A percentile compares a stretch with the other conserved stretches of the same genome.
phyloP scores from a whole-genome alignment of 768 basidiomycete species.

The Asterophora lycoperdoides region DNA sequence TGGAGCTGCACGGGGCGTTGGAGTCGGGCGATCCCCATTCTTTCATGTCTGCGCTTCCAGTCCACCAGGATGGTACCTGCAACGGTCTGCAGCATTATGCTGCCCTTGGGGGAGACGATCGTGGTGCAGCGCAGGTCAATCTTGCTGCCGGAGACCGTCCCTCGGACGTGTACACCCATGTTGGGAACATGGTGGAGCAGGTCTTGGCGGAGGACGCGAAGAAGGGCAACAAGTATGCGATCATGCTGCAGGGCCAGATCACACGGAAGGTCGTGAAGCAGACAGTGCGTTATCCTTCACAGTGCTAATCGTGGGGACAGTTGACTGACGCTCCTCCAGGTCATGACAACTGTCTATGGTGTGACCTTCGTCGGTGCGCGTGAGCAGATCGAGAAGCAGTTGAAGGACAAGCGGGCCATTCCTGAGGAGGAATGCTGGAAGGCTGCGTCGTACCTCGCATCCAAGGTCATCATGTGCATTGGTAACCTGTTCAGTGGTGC shows the following conservation, averaged over 20 bases:
- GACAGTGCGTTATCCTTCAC: conserved; percentile 51
- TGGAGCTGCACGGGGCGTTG: conserved; percentile 80
- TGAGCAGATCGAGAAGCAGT: conserved; percentile 89
- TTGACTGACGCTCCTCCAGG: conserved; percentile 34
- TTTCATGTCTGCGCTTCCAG: conserved; percentile 67
- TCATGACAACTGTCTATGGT: conserved; percentile 99
- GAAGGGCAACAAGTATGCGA: conserved; percentile 50
- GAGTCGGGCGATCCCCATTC: conserved; percentile 64
- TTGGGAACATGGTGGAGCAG: conserved; percentile 81
- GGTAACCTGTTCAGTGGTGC: conserved; percentile 94
- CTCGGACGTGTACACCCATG: conserved; percentile 92
- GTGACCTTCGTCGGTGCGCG: conserved; percentile 94
- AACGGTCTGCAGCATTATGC: conserved; percentile 99
- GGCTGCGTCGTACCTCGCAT: conserved; percentile 77
- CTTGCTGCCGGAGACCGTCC: conserved; percentile 79
- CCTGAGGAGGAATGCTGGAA: conserved; percentile 68
- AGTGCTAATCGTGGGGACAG: not conserved
- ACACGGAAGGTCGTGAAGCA: conserved; percentile 96
- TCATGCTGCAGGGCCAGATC: conserved; percentile 69
- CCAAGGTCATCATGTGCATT: conserved; percentile 75
- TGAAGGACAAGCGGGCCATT: conserved; percentile 72
- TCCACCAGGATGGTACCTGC: conserved; percentile 98
- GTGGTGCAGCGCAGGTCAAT: conserved; percentile 92
- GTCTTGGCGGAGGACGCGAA: conserved; percentile 53
- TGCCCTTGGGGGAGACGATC: conserved; percentile 87